Conservation (phyloP, 2,329 filamentous ascomycete species). For the Lizonia empirigonia region DNA sequence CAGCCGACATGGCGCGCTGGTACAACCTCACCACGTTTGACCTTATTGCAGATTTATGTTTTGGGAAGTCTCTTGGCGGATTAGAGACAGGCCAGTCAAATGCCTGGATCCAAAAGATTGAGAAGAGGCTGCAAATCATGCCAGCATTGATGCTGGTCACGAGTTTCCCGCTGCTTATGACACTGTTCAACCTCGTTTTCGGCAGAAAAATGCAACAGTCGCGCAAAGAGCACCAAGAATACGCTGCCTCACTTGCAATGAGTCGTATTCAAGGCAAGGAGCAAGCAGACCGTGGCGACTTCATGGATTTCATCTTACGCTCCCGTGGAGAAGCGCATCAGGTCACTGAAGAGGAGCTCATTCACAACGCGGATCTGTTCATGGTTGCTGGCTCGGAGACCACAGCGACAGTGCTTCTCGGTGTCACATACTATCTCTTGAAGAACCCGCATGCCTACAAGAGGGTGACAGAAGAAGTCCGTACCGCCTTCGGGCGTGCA, state of each 20-base stretch:
- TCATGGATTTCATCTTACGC: constrained; percentile 17
- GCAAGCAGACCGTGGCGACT: constrained; percentile 12
- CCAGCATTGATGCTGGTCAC: constrained; percentile 12
- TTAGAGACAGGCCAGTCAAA: constrained; percentile 16
- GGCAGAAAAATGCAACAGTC: constrained; percentile 16
- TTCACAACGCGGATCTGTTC: constrained; percentile 17
- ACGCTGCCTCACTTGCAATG: constrained; percentile 14
- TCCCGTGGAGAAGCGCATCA: constrained; percentile 11
- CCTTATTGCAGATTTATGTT: constrained; percentile 32
- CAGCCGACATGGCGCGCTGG: constrained; percentile 19
- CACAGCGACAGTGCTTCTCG: constrained; percentile 27
- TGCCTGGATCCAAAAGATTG: constrained; percentile 19
- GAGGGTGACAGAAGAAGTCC: constrained; percentile 21
- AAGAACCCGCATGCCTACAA: constrained; percentile 17
- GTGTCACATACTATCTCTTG: constrained; percentile 21
- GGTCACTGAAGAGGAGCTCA: constrained; percentile 14
- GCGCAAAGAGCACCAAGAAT: constrained; percentile 11
- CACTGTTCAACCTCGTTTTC: constrained; percentile 8
- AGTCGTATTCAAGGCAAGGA: constrained; percentile 13
- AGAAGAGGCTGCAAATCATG: constrained; percentile 14
- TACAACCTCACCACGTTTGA: constrained; percentile 34
- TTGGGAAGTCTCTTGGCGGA: constrained; percentile 30
- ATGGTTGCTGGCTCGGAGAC: constrained; percentile 33
- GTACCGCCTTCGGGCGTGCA: constrained; percentile 17
- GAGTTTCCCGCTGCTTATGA: constrained; percentile 7